A percentile compares a stretch with the other conserved stretches of the same genome.
Conservation (phyloP, 2,329 filamentous ascomycete species). For the Fusarium liriodendri region DNA sequence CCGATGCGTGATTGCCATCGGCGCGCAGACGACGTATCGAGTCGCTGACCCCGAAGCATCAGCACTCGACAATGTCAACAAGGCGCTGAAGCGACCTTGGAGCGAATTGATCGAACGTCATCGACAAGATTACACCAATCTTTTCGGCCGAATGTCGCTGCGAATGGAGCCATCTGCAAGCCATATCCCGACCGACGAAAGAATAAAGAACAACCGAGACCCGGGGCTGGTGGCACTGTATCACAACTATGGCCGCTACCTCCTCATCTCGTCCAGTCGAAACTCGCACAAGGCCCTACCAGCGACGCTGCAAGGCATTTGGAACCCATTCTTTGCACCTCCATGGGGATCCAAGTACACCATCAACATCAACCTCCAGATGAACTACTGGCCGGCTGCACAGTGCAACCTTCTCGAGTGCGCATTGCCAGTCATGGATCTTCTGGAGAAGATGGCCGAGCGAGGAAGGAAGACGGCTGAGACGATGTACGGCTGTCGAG, state of each 20-base stretch:
- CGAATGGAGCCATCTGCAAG: conserved; percentile 31
- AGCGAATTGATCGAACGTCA: conserved; percentile 16
- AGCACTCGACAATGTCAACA: conserved; percentile 39
- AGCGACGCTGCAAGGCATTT: conserved; percentile 51
- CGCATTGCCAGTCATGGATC: conserved; percentile 54
- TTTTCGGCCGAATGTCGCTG: conserved; percentile 31
- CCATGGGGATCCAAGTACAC: conserved; percentile 62
- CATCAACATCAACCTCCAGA: conserved; percentile 64
- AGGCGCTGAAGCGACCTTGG: conserved; percentile 35
- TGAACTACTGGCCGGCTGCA: conserved; percentile 62
- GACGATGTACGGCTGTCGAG: conserved; percentile 52
- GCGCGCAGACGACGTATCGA: conserved; percentile 40
- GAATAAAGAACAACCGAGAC: conserved; percentile 32
- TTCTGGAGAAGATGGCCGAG: conserved; percentile 36
- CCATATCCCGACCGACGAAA: conserved; percentile 36
- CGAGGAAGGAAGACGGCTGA: conserved; percentile 48
- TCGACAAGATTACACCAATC: conserved; percentile 30
- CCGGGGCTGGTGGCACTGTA: conserved; percentile 43
- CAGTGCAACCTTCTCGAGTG: conserved; percentile 51
- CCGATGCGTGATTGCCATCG: conserved; percentile 32
- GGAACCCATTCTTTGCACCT: conserved; percentile 47
- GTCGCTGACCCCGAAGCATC: conserved; percentile 23
- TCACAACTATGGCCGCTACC: conserved; percentile 49
- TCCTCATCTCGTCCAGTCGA: conserved; percentile 44
- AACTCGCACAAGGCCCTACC: conserved; percentile 41